Evolutionary conservation across 2,329 filamentous ascomycete genomes (phyloP).

Genomic region (Achaetomium macrosporum): DNA sequence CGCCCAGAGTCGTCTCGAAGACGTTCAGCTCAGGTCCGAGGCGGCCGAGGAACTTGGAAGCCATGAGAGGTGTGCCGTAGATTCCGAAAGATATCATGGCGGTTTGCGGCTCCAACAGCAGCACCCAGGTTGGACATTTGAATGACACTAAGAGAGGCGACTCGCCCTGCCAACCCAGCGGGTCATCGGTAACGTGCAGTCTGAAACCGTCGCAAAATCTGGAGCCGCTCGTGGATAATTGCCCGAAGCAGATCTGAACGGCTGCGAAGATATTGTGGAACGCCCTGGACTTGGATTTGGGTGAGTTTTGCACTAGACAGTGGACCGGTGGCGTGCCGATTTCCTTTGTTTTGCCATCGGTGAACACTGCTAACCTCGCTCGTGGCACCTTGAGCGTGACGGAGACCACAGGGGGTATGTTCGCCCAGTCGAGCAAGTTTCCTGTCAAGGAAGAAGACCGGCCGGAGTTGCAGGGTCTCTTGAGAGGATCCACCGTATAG

Average conservation of each 20-base stretch:
- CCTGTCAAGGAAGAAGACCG: neutral
- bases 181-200: conserved; percentile 6
- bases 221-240: conserved; percentile 1
- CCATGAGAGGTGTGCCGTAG: neutral
- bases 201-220: neutral
- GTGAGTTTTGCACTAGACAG: neutral
- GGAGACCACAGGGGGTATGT: conserved; percentile 7
- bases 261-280: conserved; percentile 1
- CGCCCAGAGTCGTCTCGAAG: conserved; percentile 1
- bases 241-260: conserved; percentile 11
- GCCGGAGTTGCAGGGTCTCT: neutral
- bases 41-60: neutral
- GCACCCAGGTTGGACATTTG: conserved; percentile 3
- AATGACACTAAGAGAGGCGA: conserved; percentile 9
- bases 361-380: neutral
- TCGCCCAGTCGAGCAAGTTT: neutral
- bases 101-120: conserved; percentile 1
- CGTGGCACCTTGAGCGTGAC: conserved; percentile 10
- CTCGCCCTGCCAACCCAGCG: conserved; percentile 7
- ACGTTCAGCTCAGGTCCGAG: neutral
- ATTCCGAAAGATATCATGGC: neutral
- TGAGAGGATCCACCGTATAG: neutral
- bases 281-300: neutral
- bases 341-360: neutral
- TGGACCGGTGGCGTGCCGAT: neutral